Percentiles rank a stretch among this genome's conserved stretches.
phyloP scores from a whole-genome alignment of 306 rosid genomes.

The Albizia julibrissin region DNA sequence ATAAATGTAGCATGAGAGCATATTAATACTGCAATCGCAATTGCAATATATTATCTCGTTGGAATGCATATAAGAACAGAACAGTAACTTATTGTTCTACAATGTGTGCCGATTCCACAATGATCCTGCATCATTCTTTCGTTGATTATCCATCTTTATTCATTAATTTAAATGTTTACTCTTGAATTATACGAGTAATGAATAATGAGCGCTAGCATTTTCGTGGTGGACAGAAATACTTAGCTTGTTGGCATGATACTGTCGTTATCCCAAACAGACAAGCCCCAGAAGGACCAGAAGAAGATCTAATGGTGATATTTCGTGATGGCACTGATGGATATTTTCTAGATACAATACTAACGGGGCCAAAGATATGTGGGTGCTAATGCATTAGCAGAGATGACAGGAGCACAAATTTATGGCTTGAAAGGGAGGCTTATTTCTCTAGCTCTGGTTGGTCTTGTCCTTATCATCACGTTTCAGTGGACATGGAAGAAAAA shows the following conservation, averaged over 20 bases:
- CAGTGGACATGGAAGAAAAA: conserved; percentile 76
- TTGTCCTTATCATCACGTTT: conserved; percentile 52
- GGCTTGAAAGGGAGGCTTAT: conserved; percentile 54
- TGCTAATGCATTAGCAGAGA: conserved; percentile 32
- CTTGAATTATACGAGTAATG: neutral
- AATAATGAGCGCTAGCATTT: neutral
- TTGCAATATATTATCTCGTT: conserved; percentile 3
- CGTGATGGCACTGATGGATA: conserved; percentile 1
- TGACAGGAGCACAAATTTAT: conserved; percentile 62
- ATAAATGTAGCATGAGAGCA: neutral
- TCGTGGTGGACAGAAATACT: neutral
- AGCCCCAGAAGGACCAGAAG: conserved; percentile 25
- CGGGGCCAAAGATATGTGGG: conserved; percentile 19
- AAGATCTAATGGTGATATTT: neutral
- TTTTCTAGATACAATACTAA: conserved; percentile 21
- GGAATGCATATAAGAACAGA: neutral
- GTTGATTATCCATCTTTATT: too few relatives aligned
- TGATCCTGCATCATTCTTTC: conserved; percentile 4
- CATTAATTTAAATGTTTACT: too few relatives aligned
- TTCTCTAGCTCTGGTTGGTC: conserved; percentile 52
- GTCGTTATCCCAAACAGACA: conserved; percentile 28
- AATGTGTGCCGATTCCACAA: neutral
- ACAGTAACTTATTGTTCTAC: neutral
- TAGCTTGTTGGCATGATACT: neutral
- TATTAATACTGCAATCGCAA: neutral